Conservation (phyloP, 1,139 yeast genomes). For the Pichia sp. region DNA sequence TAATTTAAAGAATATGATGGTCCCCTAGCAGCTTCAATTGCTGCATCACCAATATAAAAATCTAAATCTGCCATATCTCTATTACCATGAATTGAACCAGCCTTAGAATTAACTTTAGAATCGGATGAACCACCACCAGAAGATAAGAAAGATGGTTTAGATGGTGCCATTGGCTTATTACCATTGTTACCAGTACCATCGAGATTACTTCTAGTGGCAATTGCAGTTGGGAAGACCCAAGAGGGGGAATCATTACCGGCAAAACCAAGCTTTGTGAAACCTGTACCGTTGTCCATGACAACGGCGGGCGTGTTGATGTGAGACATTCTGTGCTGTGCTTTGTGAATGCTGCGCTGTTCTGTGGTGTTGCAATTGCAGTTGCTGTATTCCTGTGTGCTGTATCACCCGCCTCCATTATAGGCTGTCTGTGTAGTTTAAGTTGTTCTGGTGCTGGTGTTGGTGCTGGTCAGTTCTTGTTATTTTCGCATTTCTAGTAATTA, state of each 20-base stretch:
- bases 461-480: neutral
- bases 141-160: constrained; percentile 26
- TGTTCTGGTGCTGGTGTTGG: neutral
- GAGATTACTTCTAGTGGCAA: constrained; percentile 72
- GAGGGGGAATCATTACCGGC: constrained; percentile 99
- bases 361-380: too few species aligned
- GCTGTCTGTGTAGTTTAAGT: too few species aligned
- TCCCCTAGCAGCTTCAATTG: constrained; percentile 80
- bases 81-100: constrained; percentile 21
- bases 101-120: neutral
- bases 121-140: constrained; percentile 5
- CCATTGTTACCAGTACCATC: constrained; percentile 23
- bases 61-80: constrained; percentile 93
- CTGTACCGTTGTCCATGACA: constrained; percentile 95
- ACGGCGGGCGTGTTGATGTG: constrained; percentile 82
- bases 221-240: constrained; percentile 95
- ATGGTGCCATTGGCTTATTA: constrained; percentile 28
- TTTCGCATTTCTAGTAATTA: neutral
- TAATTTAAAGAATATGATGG: constrained; percentile 83
- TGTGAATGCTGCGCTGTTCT: too few species aligned
- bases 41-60: constrained; percentile 94
- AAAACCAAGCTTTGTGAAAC: constrained; percentile 92
- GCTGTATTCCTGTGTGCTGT: too few species aligned
- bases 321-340: constrained; percentile 35
- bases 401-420: too few species aligned